These are phyloP conservation scores for Penicillium verhagenii DNA, from an alignment of 495 filamentous ascomycete genomes.

Conservation along the genomic window DNA sequence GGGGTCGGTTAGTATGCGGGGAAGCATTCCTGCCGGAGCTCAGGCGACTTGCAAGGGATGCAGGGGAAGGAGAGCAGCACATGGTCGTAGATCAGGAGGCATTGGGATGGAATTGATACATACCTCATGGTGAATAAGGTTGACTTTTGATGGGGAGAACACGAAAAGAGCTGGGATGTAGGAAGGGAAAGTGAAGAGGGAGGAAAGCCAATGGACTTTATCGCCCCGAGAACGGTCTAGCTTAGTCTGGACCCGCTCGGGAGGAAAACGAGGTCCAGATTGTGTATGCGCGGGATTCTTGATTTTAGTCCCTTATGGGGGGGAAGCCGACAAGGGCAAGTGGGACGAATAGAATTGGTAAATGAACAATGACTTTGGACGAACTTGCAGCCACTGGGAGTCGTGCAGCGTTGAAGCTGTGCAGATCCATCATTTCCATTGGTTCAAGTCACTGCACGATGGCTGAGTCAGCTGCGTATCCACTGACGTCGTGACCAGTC, in stretches of 20 bases:
- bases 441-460: background rate
- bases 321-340: background rate
- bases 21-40: slow-evolving; percentile 7
- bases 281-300: background rate
- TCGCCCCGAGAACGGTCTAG: slow-evolving; percentile 20
- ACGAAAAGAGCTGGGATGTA: background rate
- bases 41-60: background rate
- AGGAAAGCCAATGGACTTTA: slow-evolving; percentile 12
- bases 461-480: slow-evolving; percentile 5
- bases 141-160: too few species aligned
- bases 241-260: background rate
- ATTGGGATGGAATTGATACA: background rate
- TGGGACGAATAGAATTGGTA: background rate
- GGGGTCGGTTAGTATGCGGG: slow-evolving; percentile 25
- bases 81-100: background rate
- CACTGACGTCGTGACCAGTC: slow-evolving; percentile 6
- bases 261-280: background rate
- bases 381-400: background rate
- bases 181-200: slow-evolving; percentile 5
- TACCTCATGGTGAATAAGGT: slow-evolving; percentile 30
- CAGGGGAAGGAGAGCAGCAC: background rate
- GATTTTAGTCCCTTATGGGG: background rate
- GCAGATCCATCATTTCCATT: background rate
- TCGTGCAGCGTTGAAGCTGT: slow-evolving; percentile 1
- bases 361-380: background rate